phyloP scores from a whole-genome alignment of 2,329 filamentous ascomycete species.

The Diaporthe vaccinii region DNA sequence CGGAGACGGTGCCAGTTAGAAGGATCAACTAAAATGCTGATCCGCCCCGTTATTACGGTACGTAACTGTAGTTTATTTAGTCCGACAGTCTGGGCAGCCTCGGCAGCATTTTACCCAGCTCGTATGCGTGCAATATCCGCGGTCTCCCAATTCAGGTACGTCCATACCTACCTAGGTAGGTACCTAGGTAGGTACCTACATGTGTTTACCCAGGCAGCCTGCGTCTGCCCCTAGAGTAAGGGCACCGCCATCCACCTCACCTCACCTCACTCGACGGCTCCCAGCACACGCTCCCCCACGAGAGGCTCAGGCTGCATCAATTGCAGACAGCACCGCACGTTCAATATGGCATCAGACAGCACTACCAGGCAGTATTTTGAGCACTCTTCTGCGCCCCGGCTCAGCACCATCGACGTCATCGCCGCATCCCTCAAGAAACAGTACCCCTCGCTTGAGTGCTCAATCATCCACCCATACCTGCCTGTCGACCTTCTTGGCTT shows the following conservation, averaged over 20 bases:
- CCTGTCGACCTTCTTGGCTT: constrained; percentile 57
- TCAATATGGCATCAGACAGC: constrained; percentile 25
- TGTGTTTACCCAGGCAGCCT: constrained; percentile 1
- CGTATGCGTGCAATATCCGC: neutral
- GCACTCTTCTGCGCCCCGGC: constrained; percentile 56
- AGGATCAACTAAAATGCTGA: constrained; percentile 5
- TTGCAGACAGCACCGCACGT: neutral
- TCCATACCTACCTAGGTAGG: too few relatives aligned
- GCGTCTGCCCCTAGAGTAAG: neutral
- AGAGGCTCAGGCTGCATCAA: neutral
- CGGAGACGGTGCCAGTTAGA: neutral
- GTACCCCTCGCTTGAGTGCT: constrained; percentile 59
- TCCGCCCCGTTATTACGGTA: neutral
- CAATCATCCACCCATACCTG: constrained; percentile 51
- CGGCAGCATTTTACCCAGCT: neutral
- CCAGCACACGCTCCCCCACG: neutral
- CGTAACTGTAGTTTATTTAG: neutral
- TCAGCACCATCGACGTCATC: constrained; percentile 60
- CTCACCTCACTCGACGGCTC: neutral
- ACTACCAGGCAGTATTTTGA: constrained; percentile 52
- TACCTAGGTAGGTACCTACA: neutral
- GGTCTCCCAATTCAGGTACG: neutral
- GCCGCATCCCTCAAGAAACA: constrained; percentile 55
- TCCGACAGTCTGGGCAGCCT: neutral
- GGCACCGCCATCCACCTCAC: neutral